These are phyloP conservation scores for Colletotrichum tabaci DNA, from an alignment of 2,329 filamentous ascomycete genomes.

Conservation along the genomic window DNA sequence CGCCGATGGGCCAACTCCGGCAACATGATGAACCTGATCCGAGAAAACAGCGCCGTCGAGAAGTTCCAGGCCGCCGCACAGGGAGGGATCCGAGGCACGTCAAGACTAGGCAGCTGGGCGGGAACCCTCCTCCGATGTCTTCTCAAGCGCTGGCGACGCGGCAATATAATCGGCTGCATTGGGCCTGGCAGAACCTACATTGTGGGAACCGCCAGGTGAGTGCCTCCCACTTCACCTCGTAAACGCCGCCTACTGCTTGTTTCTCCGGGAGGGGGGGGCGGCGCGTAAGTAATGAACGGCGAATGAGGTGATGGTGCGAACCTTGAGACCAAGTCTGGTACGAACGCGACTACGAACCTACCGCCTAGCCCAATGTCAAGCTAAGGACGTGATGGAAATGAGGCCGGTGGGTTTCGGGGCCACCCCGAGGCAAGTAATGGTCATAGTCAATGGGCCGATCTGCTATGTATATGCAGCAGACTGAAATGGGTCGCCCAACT, in stretches of 20 bases:
- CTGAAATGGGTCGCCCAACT: not conserved
- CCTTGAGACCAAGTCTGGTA: conserved; percentile 52
- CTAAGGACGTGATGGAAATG: conserved; percentile 53
- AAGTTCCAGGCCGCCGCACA: conserved; percentile 56
- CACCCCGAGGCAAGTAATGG: conserved; percentile 54
- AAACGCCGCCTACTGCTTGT: not conserved
- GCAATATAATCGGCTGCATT: conserved; percentile 62
- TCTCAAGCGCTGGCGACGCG: conserved; percentile 60
- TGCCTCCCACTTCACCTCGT: no score
- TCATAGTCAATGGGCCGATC: conserved; percentile 58
- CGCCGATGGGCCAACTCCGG: conserved; percentile 44
- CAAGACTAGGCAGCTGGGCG: conserved; percentile 51
- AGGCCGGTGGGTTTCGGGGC: conserved; percentile 52
- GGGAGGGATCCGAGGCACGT: conserved; percentile 51
- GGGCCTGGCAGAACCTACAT: conserved; percentile 64
- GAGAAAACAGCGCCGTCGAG: conserved; percentile 41
- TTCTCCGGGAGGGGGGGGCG: no score
- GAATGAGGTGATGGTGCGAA: not conserved
- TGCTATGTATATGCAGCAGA: conserved; percentile 58
- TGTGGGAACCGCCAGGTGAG: conserved; percentile 52
- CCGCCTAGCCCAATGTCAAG: conserved; percentile 57
- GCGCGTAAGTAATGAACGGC: not conserved
- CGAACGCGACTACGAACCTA: conserved; percentile 57
- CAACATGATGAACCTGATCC: conserved; percentile 50
- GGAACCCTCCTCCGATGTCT: conserved; percentile 62